Evolutionary conservation across 108 stramenopile species (phyloP).

Genomic region (Nitzschia sp.): DNA sequence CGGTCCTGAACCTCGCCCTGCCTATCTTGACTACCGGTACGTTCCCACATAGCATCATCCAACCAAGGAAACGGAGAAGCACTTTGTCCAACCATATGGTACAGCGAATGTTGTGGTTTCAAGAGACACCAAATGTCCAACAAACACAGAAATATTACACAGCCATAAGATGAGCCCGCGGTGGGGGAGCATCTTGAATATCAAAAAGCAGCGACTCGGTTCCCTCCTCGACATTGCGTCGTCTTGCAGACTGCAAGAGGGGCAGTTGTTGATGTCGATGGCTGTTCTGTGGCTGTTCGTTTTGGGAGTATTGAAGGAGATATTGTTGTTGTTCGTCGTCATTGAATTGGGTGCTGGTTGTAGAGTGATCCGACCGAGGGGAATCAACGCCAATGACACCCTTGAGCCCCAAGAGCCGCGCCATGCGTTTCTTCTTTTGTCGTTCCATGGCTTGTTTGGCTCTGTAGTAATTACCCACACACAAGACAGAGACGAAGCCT

Average conservation of each 20-base stretch:
- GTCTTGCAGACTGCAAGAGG: neutral
- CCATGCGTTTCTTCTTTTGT: constrained; percentile 63
- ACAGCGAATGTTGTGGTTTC: no score
- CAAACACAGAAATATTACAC: neutral
- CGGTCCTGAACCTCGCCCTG: no score
- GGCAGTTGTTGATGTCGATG: neutral
- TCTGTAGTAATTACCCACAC: constrained; percentile 82
- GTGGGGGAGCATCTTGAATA: constrained; percentile 9
- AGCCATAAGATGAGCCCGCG: neutral
- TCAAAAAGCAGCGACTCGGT: constrained; percentile 18
- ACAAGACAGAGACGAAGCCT: constrained; percentile 78
- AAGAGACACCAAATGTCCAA: no score
- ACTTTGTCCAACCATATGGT: constrained; percentile 31
- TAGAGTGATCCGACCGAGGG: constrained; percentile 31
- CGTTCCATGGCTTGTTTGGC: constrained; percentile 80
- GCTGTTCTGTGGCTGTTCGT: neutral
- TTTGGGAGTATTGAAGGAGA: neutral
- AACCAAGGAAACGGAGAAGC: constrained; percentile 16
- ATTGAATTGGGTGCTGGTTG: constrained; percentile 24
- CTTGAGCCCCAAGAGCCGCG: constrained; percentile 29
- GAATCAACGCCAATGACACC: constrained; percentile 36
- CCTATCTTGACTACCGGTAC: constrained; percentile 30
- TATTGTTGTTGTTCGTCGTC: constrained; percentile 23
- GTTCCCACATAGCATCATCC: constrained; percentile 42
- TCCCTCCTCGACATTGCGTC: constrained; percentile 11